phyloP scores from a whole-genome alignment of 2,329 filamentous ascomycete species.

The Penicillium sp. region DNA sequence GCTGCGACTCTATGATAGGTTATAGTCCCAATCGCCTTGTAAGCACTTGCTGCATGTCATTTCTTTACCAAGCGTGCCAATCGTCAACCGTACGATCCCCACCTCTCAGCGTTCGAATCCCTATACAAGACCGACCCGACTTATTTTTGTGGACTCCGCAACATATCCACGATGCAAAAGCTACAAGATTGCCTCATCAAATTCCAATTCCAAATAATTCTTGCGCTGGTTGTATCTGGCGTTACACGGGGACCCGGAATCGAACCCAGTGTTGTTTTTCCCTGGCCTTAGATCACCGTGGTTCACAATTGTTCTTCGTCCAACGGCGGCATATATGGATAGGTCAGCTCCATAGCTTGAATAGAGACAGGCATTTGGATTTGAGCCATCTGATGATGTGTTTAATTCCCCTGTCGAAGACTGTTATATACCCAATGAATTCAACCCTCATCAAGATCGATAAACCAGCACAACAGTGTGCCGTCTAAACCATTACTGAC shows the following conservation, averaged over 20 bases:
- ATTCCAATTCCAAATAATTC: neutral
- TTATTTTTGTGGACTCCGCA: conserved; percentile 2
- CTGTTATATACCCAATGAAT: conserved; percentile 25
- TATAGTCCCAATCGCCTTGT: neutral
- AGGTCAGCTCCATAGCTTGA: conserved; percentile 7
- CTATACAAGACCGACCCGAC: conserved; percentile 1
- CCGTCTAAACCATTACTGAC: neutral
- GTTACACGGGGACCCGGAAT: neutral
- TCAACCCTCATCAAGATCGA: neutral
- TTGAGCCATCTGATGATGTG: neutral
- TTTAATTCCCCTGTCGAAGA: conserved; percentile 9
- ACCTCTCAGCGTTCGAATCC: neutral
- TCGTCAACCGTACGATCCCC: neutral
- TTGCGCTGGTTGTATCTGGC: neutral
- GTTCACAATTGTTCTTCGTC: neutral
- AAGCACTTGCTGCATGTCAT: neutral
- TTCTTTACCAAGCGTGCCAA: neutral
- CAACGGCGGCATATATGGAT: neutral
- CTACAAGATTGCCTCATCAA: neutral
- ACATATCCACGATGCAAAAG: neutral
- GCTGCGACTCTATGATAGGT: conserved; percentile 39
- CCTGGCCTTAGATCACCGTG: neutral
- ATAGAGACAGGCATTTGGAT: conserved; percentile 1
- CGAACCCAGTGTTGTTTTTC: neutral
- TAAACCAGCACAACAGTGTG: neutral